phyloP scores from a whole-genome alignment of 2,329 filamentous ascomycete species.

The Tolypocladium endophyticum region DNA sequence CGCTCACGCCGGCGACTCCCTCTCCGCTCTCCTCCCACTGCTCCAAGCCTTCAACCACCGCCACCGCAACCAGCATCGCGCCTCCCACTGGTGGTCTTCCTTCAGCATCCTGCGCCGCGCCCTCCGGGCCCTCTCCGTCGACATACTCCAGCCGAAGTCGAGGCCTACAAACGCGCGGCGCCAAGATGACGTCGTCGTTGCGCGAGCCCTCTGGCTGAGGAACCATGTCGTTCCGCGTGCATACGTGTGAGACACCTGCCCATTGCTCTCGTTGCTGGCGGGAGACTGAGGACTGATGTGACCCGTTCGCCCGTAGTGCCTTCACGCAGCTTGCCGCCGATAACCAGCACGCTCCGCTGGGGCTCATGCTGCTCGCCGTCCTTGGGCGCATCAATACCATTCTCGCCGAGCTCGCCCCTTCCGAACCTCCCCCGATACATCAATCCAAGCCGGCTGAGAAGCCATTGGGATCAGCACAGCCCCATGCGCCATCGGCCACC shows the following conservation, averaged over 20 bases:
- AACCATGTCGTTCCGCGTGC: conserved; percentile 20
- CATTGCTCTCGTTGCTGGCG: neutral
- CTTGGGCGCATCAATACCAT: conserved; percentile 47
- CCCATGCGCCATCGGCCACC: neutral
- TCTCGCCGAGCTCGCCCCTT: conserved; percentile 24
- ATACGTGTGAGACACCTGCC: conserved; percentile 20
- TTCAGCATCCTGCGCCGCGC: conserved; percentile 63
- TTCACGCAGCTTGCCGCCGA: conserved; percentile 65
- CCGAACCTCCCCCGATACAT: neutral
- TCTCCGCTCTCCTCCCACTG: conserved; percentile 36
- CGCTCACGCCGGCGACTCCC: conserved; percentile 12
- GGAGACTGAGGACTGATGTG: neutral
- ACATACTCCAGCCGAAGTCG: neutral
- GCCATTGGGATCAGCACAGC: neutral
- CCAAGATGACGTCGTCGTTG: conserved; percentile 4
- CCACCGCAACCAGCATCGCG: conserved; percentile 84
- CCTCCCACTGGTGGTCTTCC: conserved; percentile 68
- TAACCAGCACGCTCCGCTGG: conserved; percentile 61
- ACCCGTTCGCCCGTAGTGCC: conserved; percentile 25
- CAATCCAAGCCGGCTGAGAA: neutral
- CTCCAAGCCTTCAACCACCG: conserved; percentile 69
- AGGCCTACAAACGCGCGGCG: neutral
- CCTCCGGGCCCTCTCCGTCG: conserved; percentile 39
- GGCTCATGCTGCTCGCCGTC: conserved; percentile 55
- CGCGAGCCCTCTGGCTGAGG: conserved; percentile 17